Evolutionary conservation across 2,329 filamentous ascomycete species (phyloP).

Genomic region (Alternaria postmessia): DNA sequence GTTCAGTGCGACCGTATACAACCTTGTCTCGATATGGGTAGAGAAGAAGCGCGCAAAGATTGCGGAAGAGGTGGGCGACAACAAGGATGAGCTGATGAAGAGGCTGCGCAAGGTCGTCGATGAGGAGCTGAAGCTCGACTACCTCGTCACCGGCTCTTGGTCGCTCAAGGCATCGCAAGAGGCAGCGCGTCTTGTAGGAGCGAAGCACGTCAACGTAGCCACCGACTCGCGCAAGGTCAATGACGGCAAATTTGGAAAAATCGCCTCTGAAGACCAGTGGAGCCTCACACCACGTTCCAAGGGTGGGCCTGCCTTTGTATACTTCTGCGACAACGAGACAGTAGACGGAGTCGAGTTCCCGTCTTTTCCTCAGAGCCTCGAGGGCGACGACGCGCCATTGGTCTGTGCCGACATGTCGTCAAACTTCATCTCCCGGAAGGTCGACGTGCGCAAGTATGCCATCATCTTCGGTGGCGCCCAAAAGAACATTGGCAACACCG

Average conservation of each 20-base stretch:
- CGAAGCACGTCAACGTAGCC: slow-evolving; percentile 81
- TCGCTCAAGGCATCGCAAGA: slow-evolving; percentile 89
- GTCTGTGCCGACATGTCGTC: slow-evolving; percentile 94
- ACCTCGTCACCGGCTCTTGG: slow-evolving; percentile 90
- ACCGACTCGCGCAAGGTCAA: slow-evolving; percentile 70
- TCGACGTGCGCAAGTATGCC: slow-evolving; percentile 81
- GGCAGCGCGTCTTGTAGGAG: slow-evolving; percentile 77
- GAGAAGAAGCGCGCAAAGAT: slow-evolving; percentile 70
- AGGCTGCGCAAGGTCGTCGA: slow-evolving; percentile 71
- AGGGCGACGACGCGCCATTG: slow-evolving; percentile 70
- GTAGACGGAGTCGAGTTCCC: slow-evolving; percentile 94
- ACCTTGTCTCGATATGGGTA: slow-evolving; percentile 85
- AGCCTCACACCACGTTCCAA: slow-evolving; percentile 69
- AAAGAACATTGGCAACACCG: slow-evolving; percentile 89
- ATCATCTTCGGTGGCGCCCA: slow-evolving; percentile 90
- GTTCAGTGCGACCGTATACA: slow-evolving; percentile 85
- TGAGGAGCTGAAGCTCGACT: slow-evolving; percentile 81
- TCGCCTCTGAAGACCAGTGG: slow-evolving; percentile 81
- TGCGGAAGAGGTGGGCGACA: slow-evolving; percentile 62
- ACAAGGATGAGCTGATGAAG: slow-evolving; percentile 66
- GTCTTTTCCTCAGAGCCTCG: slow-evolving; percentile 70
- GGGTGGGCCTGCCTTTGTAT: slow-evolving; percentile 72
- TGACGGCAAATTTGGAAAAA: slow-evolving; percentile 83
- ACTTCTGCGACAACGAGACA: slow-evolving; percentile 94
- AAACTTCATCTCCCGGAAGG: slow-evolving; percentile 84